Conservation (phyloP, 2,329 filamentous ascomycete species). For the Fusarium devonianum region DNA sequence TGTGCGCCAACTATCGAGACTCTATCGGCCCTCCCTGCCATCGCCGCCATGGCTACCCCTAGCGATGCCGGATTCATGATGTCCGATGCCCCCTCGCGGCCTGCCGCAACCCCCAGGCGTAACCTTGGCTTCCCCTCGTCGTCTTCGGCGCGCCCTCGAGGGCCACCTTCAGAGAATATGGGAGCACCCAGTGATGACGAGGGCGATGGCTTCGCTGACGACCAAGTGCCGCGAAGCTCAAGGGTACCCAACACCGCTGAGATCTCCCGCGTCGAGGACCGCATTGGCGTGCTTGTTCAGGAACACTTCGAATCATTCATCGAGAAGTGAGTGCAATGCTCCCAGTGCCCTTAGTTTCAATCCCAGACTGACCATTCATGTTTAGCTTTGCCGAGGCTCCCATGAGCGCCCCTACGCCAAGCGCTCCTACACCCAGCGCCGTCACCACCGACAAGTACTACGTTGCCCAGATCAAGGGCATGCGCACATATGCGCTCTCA, state of each 20-base stretch:
- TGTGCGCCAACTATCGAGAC: constrained; percentile 1
- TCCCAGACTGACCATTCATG: no score
- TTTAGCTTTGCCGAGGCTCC: constrained; percentile 75
- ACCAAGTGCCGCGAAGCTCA: constrained; percentile 64
- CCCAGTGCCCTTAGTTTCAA: neutral
- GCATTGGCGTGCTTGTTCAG: constrained; percentile 76
- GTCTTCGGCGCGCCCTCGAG: constrained; percentile 61
- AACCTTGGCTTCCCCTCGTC: constrained; percentile 57
- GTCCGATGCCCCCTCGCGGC: constrained; percentile 61
- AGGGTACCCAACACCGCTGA: constrained; percentile 56
- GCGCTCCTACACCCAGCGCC: constrained; percentile 71
- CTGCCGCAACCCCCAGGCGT: constrained; percentile 53
- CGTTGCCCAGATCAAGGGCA: constrained; percentile 80
- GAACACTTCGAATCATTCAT: constrained; percentile 82
- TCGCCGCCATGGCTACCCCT: constrained; percentile 55
- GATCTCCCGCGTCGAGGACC: constrained; percentile 78
- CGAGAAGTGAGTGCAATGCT: constrained; percentile 65
- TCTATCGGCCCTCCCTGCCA: neutral
- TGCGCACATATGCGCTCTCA: constrained; percentile 77
- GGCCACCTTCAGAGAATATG: constrained; percentile 68
- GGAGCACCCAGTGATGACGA: constrained; percentile 69
- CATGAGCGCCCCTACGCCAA: constrained; percentile 57
- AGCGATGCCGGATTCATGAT: constrained; percentile 65
- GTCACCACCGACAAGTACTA: constrained; percentile 83
- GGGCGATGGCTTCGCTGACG: constrained; percentile 68